phyloP scores from a whole-genome alignment of 768 basidiomycete species.

The Lentinula guzmanii region DNA sequence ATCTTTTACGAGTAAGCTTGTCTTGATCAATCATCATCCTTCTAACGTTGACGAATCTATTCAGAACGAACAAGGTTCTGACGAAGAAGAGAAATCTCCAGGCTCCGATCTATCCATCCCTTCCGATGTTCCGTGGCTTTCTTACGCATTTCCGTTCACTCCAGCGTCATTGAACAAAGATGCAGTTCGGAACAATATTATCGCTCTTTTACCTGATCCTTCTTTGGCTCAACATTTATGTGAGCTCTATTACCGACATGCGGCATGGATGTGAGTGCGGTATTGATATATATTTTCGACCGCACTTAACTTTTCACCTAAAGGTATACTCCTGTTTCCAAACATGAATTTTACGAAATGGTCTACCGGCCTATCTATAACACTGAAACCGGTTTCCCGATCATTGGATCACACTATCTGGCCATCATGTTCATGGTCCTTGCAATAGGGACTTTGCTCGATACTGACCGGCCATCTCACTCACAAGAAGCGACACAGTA shows the following conservation, averaged over 20 bases:
- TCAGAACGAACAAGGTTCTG: slow-evolving; percentile 55
- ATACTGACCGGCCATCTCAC: slow-evolving; percentile 48
- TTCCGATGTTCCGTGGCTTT: slow-evolving; percentile 52
- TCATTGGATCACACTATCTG: slow-evolving; percentile 45
- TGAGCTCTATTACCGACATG: slow-evolving; percentile 58
- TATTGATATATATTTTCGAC: not conserved
- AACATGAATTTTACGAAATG: slow-evolving; percentile 46
- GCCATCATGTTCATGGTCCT: slow-evolving; percentile 61
- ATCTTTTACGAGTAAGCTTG: slow-evolving; percentile 54
- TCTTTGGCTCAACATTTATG: slow-evolving; percentile 32
- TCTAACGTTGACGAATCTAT: slow-evolving; percentile 5
- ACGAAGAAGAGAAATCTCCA: slow-evolving; percentile 40
- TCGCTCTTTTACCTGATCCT: slow-evolving; percentile 39
- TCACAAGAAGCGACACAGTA: slow-evolving; percentile 50
- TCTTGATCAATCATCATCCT: not conserved
- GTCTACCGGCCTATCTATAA: slow-evolving; percentile 52
- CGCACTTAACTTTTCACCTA: not conserved
- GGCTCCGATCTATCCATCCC: slow-evolving; percentile 36
- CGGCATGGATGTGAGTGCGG: slow-evolving; percentile 62
- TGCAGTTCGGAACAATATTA: slow-evolving; percentile 36
- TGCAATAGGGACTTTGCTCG: slow-evolving; percentile 57
- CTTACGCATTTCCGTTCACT: slow-evolving; percentile 55
- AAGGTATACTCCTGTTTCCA: slow-evolving; percentile 65
- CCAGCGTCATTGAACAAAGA: slow-evolving; percentile 32
- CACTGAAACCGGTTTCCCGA: slow-evolving; percentile 27